phyloP scores from a whole-genome alignment of 2,329 filamentous ascomycete species.

The Ophiostoma australiae region DNA sequence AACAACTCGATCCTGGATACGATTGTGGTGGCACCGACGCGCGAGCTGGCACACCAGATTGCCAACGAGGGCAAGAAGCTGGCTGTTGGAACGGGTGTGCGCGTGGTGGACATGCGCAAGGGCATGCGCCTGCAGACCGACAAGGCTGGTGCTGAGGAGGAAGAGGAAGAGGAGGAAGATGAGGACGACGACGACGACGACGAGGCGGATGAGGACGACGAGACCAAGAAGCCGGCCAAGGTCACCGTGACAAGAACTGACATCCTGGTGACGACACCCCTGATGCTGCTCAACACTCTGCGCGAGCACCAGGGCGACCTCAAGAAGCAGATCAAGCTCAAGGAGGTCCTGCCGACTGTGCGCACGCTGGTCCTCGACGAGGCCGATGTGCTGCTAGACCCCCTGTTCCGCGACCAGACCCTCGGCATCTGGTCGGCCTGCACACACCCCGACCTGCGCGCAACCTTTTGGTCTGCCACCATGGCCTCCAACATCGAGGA shows the following conservation, averaged over 20 bases:
- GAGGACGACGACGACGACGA: constrained; percentile 37
- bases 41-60: constrained; percentile 74
- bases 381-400: constrained; percentile 88
- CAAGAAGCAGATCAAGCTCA: constrained; percentile 37
- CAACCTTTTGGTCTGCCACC: constrained; percentile 91
- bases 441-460: constrained; percentile 60
- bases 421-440: constrained; percentile 78
- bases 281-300: constrained; percentile 71
- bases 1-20: constrained; percentile 55
- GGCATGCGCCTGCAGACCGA: constrained; percentile 61
- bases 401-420: constrained; percentile 84
- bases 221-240: constrained; percentile 4
- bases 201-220: constrained; percentile 29
- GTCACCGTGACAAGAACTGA: constrained; percentile 60
- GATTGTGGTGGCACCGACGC: constrained; percentile 71
- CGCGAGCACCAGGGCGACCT: constrained; percentile 35
- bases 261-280: constrained; percentile 74
- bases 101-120: constrained; percentile 77
- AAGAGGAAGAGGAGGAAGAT: constrained; percentile 25
- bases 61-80: constrained; percentile 83
- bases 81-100: constrained; percentile 63
- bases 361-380: constrained; percentile 80
- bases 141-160: constrained; percentile 35
- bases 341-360: constrained; percentile 55
- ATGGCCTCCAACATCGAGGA: constrained; percentile 92